Conservation (phyloP, 2,329 filamentous ascomycete genomes). For the Pseudogymnoascus sp. region DNA sequence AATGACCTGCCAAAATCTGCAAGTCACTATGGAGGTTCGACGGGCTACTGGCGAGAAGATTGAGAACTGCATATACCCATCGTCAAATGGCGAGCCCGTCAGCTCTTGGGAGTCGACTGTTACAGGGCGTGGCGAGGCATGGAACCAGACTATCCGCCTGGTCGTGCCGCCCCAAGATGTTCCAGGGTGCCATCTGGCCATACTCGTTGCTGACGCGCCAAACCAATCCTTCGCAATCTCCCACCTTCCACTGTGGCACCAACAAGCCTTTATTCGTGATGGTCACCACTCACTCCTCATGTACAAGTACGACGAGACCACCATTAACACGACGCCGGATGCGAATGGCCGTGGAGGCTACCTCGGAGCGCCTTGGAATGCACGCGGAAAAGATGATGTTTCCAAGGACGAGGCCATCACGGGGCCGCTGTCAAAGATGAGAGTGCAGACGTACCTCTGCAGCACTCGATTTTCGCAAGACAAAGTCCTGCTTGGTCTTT, state of each 20-base stretch:
- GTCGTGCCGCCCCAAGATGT: constrained; percentile 75
- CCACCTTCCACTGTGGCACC: constrained; percentile 90
- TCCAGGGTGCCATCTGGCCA: constrained; percentile 72
- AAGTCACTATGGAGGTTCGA: constrained; percentile 83
- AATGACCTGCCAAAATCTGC: constrained; percentile 65
- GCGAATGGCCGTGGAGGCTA: constrained; percentile 75
- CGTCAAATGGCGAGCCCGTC: constrained; percentile 69
- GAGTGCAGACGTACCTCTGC: constrained; percentile 78
- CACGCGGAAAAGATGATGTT: constrained; percentile 57
- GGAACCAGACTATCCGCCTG: constrained; percentile 83
- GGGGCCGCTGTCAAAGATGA: constrained; percentile 71
- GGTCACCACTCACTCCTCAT: constrained; percentile 73
- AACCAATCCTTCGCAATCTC: constrained; percentile 84
- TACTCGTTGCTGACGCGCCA: constrained; percentile 82
- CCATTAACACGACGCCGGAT: constrained; percentile 57
- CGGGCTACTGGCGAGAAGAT: constrained; percentile 71
- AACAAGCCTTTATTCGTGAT: constrained; percentile 82
- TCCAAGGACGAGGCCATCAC: constrained; percentile 67
- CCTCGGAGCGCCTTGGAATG: constrained; percentile 72
- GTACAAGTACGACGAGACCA: constrained; percentile 89
- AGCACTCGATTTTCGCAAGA: constrained; percentile 95
- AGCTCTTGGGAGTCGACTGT: constrained; percentile 87
- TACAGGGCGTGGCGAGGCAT: constrained; percentile 68
- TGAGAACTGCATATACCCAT: constrained; percentile 78
- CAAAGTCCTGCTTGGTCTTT: constrained; percentile 70